A percentile compares a stretch with the other conserved stretches of the same genome.
Evolutionary conservation across 805 yeast genomes (phyloP).

Genomic region (Candida khao-thaluensis): DNA sequence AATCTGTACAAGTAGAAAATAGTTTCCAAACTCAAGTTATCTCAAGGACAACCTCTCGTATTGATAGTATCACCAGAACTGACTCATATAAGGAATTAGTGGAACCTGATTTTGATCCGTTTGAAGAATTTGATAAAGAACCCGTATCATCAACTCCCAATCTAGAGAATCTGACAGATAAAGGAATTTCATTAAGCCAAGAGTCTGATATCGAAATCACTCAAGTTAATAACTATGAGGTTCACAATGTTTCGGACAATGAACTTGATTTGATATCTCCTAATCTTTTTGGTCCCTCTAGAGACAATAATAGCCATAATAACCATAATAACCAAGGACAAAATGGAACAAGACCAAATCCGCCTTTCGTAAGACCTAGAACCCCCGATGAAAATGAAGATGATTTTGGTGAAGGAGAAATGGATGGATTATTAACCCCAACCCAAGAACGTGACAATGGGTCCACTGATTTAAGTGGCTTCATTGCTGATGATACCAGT

Average conservation of each 20-base stretch:
- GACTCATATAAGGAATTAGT: slow-evolving; percentile 8
- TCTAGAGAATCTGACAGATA: neutral
- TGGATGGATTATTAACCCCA: slow-evolving; percentile 37
- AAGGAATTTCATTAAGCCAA: too few relatives aligned
- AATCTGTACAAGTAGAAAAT: neutral
- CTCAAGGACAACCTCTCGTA: too few relatives aligned
- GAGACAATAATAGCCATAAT: neutral
- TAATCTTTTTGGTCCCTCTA: neutral
- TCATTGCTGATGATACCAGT: slow-evolving; percentile 17
- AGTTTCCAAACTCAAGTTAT: slow-evolving; percentile 2
- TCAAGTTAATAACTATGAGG: slow-evolving; percentile 8
- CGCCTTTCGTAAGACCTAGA: neutral
- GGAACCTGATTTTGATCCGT: slow-evolving; percentile 11
- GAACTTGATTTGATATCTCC: slow-evolving; percentile 2
- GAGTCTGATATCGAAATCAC: slow-evolving; percentile 11
- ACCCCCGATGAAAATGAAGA: slow-evolving; percentile 22
- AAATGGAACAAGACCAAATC: neutral
- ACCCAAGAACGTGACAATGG: slow-evolving; percentile 29
- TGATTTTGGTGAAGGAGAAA: slow-evolving; percentile 30
- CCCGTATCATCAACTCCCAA: slow-evolving; percentile 1
- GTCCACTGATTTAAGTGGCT: slow-evolving; percentile 29
- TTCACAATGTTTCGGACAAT: neutral
- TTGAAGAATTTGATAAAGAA: slow-evolving; percentile 11
- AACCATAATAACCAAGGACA: too few relatives aligned
- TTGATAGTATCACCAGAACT: neutral